A percentile compares a stretch with the other conserved stretches of the same genome.
Evolutionary conservation across 2,329 filamentous ascomycete species (phyloP).

Genomic region (Sporothrix brunneoviolacea): DNA sequence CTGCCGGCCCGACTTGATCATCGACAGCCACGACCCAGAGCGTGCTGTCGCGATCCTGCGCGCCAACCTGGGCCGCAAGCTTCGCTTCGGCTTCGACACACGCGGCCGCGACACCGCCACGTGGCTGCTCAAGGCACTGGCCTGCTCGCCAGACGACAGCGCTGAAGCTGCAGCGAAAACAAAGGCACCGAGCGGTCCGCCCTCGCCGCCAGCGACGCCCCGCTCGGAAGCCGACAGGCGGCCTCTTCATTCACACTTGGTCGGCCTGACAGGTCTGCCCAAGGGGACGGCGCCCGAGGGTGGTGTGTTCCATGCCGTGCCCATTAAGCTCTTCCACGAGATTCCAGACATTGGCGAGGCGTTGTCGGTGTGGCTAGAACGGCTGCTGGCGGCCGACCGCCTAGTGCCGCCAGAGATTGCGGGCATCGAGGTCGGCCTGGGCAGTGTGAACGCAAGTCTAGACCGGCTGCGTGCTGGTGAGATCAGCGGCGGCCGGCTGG

Average conservation of each 20-base stretch:
- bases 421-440: slow-evolving; percentile 55
- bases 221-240: background rate
- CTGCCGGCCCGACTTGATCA: slow-evolving; percentile 51
- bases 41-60: slow-evolving; percentile 61
- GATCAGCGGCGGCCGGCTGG: slow-evolving; percentile 61
- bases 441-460: slow-evolving; percentile 60
- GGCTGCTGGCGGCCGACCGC: slow-evolving; percentile 46
- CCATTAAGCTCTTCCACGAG: slow-evolving; percentile 71
- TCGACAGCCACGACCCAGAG: slow-evolving; percentile 60
- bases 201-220: slow-evolving; percentile 31
- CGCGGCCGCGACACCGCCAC: slow-evolving; percentile 57
- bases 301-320: slow-evolving; percentile 56
- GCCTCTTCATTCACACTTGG: slow-evolving; percentile 47
- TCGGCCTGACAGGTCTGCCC: slow-evolving; percentile 62
- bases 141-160: background rate
- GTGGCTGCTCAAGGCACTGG: slow-evolving; percentile 48
- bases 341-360: slow-evolving; percentile 55
- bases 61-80: slow-evolving; percentile 42
- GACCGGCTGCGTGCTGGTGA: slow-evolving; percentile 60
- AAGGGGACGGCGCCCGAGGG: slow-evolving; percentile 42
- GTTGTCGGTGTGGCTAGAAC: slow-evolving; percentile 61
- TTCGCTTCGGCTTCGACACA: slow-evolving; percentile 65
- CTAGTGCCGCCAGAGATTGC: slow-evolving; percentile 60
- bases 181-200: slow-evolving; percentile 30
- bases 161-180: background rate